Conservation (phyloP, 768 basidiomycete species). For the Artomyces pyxidatus region DNA sequence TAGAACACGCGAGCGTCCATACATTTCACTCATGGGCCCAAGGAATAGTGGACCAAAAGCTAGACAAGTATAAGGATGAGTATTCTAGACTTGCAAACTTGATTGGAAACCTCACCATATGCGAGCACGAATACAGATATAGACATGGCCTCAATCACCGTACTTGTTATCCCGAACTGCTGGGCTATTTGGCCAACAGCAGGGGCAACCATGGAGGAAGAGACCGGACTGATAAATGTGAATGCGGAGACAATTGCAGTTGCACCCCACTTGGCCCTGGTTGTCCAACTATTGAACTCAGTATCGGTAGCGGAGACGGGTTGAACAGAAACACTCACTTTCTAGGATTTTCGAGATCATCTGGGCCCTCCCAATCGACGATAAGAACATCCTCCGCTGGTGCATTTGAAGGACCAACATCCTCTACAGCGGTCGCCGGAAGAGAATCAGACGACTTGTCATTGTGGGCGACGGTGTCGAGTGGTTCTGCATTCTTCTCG, state of each 20-base stretch:
- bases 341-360: neutral
- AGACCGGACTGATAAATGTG: constrained; percentile 57
- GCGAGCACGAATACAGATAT: constrained; percentile 54
- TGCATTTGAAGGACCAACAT: too few relatives aligned
- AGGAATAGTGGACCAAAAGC: constrained; percentile 39
- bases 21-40: constrained; percentile 67
- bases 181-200: constrained; percentile 42
- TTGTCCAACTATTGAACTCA: neutral
- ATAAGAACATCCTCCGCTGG: too few relatives aligned
- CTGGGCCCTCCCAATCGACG: constrained; percentile 1
- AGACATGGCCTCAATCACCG: constrained; percentile 42
- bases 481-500: too few relatives aligned
- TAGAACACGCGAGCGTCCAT: constrained; percentile 53
- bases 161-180: constrained; percentile 46
- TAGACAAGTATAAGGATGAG: too few relatives aligned
- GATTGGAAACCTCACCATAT: constrained; percentile 43
- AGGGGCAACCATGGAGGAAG: constrained; percentile 71
- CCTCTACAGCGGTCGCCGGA: too few relatives aligned
- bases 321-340: neutral
- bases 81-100: too few relatives aligned
- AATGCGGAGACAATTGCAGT: constrained; percentile 54
- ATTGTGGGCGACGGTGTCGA: too few relatives aligned
- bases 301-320: too few relatives aligned
- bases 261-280: constrained; percentile 20
- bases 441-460: too few relatives aligned